A percentile compares a stretch with the other conserved stretches of the same genome.
These are phyloP conservation scores for Cryptosporidium andersoni DNA, from an alignment of 169 alveolate genomes.

Conservation along the genomic window DNA sequence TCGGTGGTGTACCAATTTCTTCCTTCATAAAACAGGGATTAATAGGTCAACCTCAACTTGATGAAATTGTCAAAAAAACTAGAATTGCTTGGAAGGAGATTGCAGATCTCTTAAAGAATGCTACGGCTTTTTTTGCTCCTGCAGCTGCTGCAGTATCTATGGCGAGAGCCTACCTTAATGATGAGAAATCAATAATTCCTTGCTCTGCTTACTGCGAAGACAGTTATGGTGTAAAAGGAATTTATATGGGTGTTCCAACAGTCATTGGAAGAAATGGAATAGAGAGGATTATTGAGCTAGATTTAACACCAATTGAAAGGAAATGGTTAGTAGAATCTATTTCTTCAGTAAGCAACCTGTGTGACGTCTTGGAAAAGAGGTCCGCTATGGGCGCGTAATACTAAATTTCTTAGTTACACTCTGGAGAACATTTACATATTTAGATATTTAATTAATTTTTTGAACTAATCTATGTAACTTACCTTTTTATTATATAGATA, in stretches of 20 bases:
- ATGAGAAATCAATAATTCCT: constrained; percentile 78
- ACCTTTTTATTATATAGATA: neutral
- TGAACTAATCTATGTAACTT: neutral
- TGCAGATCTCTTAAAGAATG: constrained; percentile 76
- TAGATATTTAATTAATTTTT: neutral
- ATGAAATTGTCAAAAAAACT: constrained; percentile 78
- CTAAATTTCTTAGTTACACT: no score
- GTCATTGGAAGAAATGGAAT: constrained; percentile 81
- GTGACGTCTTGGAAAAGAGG: constrained; percentile 39
- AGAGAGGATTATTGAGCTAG: constrained; percentile 76
- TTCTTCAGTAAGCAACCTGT: constrained; percentile 28
- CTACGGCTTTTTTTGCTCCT: constrained; percentile 82
- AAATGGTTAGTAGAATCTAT: constrained; percentile 44
- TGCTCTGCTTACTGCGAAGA: constrained; percentile 81
- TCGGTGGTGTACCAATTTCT: constrained; percentile 80
- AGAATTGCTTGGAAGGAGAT: constrained; percentile 81
- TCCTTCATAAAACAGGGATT: constrained; percentile 74
- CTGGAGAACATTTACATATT: no score
- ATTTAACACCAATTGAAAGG: constrained; percentile 73
- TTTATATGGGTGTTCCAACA: constrained; percentile 83
- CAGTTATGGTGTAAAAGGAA: constrained; percentile 79
- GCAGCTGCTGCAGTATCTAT: constrained; percentile 80
- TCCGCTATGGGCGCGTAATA: constrained; percentile 64
- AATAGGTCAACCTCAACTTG: constrained; percentile 74
- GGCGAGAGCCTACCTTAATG: constrained; percentile 81